These are phyloP conservation scores for Mediolabrus comicus DNA, from an alignment of 108 stramenopile species.

Conservation along the genomic window DNA sequence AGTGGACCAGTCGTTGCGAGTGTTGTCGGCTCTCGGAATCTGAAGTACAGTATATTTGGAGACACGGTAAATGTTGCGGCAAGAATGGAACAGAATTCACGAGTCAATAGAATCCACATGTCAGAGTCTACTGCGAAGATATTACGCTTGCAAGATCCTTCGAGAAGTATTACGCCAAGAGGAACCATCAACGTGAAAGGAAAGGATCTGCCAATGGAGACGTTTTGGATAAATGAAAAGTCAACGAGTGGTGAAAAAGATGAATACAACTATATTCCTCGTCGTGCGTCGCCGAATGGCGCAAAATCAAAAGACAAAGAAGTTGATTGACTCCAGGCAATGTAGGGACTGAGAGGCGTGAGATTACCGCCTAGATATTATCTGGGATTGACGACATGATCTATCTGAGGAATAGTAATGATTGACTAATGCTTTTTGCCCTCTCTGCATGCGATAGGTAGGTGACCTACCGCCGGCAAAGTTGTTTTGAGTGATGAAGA, in stretches of 20 bases:
- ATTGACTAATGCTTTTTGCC: too few relatives aligned
- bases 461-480: too few relatives aligned
- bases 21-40: conserved; percentile 71
- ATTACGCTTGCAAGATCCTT: conserved; percentile 45
- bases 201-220: conserved; percentile 27
- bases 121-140: conserved; percentile 49
- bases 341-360: too few relatives aligned
- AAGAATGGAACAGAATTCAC: conserved; percentile 62
- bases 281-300: too few relatives aligned
- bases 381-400: too few relatives aligned
- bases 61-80: conserved; percentile 75
- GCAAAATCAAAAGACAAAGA: too few relatives aligned
- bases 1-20: conserved; percentile 72
- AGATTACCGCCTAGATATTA: too few relatives aligned
- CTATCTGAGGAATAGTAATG: too few relatives aligned
- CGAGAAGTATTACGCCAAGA: conserved; percentile 46
- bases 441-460: too few relatives aligned
- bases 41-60: conserved; percentile 74
- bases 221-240: conserved; percentile 6
- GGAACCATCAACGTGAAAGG: conserved; percentile 67
- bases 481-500: too few relatives aligned
- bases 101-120: conserved; percentile 53
- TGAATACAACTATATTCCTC: too few relatives aligned
- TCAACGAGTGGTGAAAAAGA: not conserved
- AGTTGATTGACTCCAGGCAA: too few relatives aligned